Evolutionary conservation across 2,329 filamentous ascomycete genomes (phyloP).

Genomic region (Clonostachys byssicola): DNA sequence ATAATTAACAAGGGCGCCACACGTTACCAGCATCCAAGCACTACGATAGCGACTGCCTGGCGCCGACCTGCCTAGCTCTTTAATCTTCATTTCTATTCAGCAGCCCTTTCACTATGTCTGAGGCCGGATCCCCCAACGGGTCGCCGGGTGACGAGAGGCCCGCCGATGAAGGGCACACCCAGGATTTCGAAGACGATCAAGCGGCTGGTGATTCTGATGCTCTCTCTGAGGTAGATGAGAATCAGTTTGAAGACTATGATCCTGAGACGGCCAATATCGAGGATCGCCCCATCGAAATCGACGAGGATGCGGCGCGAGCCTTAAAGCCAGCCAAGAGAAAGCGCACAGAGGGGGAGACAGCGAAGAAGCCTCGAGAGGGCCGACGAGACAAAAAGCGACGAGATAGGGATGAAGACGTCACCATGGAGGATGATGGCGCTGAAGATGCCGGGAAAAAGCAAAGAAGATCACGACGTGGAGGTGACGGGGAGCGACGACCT

Average conservation of each 20-base stretch:
- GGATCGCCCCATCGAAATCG: conserved; percentile 61
- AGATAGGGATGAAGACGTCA: conserved; percentile 43
- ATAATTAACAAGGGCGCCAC: too few species aligned
- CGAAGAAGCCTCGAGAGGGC: conserved; percentile 74
- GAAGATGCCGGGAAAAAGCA: conserved; percentile 36
- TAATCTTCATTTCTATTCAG: neutral
- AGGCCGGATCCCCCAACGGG: conserved; percentile 34
- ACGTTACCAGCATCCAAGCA: too few species aligned
- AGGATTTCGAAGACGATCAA: conserved; percentile 32
- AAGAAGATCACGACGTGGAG: conserved; percentile 40
- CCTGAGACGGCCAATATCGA: conserved; percentile 59
- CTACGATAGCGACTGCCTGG: neutral
- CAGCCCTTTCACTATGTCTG: conserved; percentile 32
- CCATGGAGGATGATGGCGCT: conserved; percentile 40
- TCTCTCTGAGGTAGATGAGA: conserved; percentile 66
- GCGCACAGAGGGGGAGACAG: conserved; percentile 56
- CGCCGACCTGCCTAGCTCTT: neutral
- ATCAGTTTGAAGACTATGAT: conserved; percentile 68
- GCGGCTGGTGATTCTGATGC: conserved; percentile 44
- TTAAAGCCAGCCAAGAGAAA: conserved; percentile 64
- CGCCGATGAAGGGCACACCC: conserved; percentile 34
- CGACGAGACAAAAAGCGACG: conserved; percentile 62
- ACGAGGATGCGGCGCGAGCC: conserved; percentile 60
- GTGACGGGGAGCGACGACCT: conserved; percentile 41
- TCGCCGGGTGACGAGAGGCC: conserved; percentile 25